A percentile compares a stretch with the other conserved stretches of the same genome.
Evolutionary conservation across 2,329 filamentous ascomycete species (phyloP).

Genomic region (Fusarium pininemorale): DNA sequence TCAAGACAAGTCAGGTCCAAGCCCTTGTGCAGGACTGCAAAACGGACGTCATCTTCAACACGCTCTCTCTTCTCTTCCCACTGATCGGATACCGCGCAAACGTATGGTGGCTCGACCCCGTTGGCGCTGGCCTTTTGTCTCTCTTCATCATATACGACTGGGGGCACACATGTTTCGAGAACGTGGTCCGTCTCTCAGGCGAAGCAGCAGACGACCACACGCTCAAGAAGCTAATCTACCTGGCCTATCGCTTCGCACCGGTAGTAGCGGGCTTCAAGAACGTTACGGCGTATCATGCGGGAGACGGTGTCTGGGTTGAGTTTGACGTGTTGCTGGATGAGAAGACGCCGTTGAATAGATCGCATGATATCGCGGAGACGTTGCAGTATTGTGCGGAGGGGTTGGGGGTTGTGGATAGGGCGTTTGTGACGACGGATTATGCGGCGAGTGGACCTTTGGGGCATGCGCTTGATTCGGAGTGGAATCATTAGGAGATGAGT

Average conservation of each 20-base stretch:
- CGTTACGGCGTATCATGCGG: constrained; percentile 47
- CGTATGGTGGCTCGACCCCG: constrained; percentile 73
- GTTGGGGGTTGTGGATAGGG: constrained; percentile 44
- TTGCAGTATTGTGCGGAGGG: constrained; percentile 49
- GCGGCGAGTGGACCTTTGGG: constrained; percentile 45
- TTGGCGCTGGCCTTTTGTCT: constrained; percentile 69
- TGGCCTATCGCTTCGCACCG: constrained; percentile 47
- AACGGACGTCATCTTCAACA: constrained; percentile 87
- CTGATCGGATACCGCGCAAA: constrained; percentile 67
- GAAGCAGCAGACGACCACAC: constrained; percentile 45
- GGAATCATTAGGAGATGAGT: constrained; percentile 28
- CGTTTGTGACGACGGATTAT: constrained; percentile 49
- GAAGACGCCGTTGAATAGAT: constrained; percentile 44
- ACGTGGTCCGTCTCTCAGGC: constrained; percentile 45
- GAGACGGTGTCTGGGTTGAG: constrained; percentile 48
- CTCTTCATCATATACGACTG: constrained; percentile 76
- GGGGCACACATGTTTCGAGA: constrained; percentile 60
- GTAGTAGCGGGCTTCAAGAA: constrained; percentile 47
- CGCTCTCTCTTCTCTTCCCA: constrained; percentile 86
- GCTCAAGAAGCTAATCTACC: constrained; percentile 46
- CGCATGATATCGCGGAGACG: constrained; percentile 48
- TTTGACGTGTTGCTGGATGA: constrained; percentile 46
- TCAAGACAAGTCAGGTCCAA: constrained; percentile 85
- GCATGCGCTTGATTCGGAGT: constrained; percentile 43
- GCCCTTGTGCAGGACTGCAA: constrained; percentile 61